Conservation (phyloP, 495 filamentous ascomycete species). For the Cetradonia linearis region DNA sequence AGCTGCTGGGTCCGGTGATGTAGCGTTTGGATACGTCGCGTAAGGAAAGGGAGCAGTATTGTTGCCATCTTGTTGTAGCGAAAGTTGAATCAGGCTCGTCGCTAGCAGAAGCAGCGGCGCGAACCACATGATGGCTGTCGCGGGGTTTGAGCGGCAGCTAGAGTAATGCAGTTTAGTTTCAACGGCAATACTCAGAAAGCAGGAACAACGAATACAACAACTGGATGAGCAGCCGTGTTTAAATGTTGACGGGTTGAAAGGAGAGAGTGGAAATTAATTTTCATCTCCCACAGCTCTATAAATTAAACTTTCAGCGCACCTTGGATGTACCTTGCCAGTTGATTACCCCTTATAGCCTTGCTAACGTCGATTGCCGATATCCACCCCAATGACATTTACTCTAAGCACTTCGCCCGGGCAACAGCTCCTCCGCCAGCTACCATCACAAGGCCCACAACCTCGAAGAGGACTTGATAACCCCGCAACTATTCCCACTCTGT, state of each 20-base stretch:
- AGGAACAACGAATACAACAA: not conserved
- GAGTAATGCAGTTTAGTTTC: slow-evolving; percentile 5
- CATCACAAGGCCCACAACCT: not conserved
- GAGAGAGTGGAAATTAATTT: not conserved
- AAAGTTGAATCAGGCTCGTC: slow-evolving; percentile 11
- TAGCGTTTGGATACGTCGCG: slow-evolving; percentile 23
- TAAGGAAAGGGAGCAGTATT: slow-evolving; percentile 21
- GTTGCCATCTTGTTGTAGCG: slow-evolving; percentile 22
- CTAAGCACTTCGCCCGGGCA: slow-evolving; percentile 3
- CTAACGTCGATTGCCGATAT: not conserved
- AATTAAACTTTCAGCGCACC: slow-evolving; percentile 3
- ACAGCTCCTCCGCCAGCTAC: not conserved
- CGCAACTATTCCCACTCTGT: not conserved
- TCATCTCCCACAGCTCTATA: not conserved
- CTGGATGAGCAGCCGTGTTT: slow-evolving; percentile 4
- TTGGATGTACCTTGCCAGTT: slow-evolving; percentile 2
- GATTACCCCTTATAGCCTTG: not conserved
- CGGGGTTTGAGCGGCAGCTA: not conserved
- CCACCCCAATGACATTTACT: not conserved
- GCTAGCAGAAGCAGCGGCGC: slow-evolving; percentile 12
- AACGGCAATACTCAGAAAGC: not conserved
- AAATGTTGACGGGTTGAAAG: not conserved
- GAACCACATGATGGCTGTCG: slow-evolving; percentile 18
- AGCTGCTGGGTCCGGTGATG: slow-evolving; percentile 22
- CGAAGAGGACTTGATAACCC: not conserved